A percentile compares a stretch with the other conserved stretches of the same genome.
Evolutionary conservation across 257 asterid genomes (phyloP).

Genomic region (Sherardia arvensis): DNA sequence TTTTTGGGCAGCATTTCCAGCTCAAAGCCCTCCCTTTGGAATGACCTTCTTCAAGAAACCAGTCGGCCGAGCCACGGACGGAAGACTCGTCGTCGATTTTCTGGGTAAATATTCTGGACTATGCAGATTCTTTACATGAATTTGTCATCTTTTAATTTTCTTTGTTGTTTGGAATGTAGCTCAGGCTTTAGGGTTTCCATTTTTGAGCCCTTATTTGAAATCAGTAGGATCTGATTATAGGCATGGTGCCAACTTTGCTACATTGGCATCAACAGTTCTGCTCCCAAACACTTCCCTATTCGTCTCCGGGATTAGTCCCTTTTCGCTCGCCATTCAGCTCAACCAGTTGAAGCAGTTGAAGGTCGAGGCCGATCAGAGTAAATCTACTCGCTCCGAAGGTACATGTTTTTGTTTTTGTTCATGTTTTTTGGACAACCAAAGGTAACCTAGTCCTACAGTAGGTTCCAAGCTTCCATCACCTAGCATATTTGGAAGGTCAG

Average conservation of each 20-base stretch:
- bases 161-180: constrained; percentile 32
- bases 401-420: no score
- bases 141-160: not conserved
- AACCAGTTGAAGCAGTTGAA: constrained; percentile 53
- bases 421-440: not conserved
- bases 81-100: constrained; percentile 67
- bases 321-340: constrained; percentile 54
- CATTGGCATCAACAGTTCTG: constrained; percentile 49
- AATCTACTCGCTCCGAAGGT: constrained; percentile 25
- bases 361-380: constrained; percentile 31
- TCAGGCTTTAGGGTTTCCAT: constrained; percentile 53
- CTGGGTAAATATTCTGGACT: constrained; percentile 35
- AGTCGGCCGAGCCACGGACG: constrained; percentile 75
- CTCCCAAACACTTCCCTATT: constrained; percentile 54
- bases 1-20: constrained; percentile 71
- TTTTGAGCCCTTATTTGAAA: constrained; percentile 53
- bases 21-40: constrained; percentile 51
- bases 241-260: constrained; percentile 63
- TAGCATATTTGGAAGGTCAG: constrained; percentile 46
- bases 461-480: constrained; percentile 47
- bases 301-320: constrained; percentile 55
- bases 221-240: constrained; percentile 59
- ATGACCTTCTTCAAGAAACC: constrained; percentile 77
- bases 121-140: not conserved
- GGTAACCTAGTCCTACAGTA: no score